A percentile compares a stretch with the other conserved stretches of the same genome.
Evolutionary conservation across 2,329 filamentous ascomycete genomes (phyloP).

Genomic region (Botrytis elliptica): DNA sequence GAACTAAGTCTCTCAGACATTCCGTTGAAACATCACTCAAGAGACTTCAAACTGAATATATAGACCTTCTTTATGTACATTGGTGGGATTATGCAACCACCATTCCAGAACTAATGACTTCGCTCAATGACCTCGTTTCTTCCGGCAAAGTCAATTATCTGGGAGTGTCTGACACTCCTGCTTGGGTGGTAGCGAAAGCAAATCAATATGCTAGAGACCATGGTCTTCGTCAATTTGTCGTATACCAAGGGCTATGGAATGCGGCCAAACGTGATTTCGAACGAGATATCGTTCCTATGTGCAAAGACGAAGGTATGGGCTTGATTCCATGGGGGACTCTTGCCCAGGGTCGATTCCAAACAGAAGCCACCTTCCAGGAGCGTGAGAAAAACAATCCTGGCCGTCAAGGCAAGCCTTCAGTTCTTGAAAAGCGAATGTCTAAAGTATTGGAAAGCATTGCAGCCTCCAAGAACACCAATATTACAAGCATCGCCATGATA

Average conservation of each 20-base stretch:
- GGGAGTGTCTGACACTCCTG: constrained; percentile 48
- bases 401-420: neutral
- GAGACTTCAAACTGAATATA: constrained; percentile 54
- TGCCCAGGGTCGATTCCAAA: neutral
- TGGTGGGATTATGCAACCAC: constrained; percentile 51
- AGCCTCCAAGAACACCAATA: constrained; percentile 36
- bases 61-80: constrained; percentile 60
- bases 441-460: neutral
- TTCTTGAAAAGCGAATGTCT: neutral
- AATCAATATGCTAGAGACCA: constrained; percentile 51
- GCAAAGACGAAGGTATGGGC: constrained; percentile 44
- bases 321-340: constrained; percentile 37
- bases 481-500: constrained; percentile 54
- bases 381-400: neutral
- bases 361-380: neutral
- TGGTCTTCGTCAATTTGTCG: constrained; percentile 54
- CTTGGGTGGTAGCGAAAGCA: constrained; percentile 48
- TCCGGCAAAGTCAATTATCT: constrained; percentile 56
- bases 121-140: constrained; percentile 56
- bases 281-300: constrained; percentile 43
- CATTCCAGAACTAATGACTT: constrained; percentile 58
- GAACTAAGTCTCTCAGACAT: neutral
- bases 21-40: constrained; percentile 57
- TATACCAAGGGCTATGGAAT: constrained; percentile 56
- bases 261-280: constrained; percentile 57